Conservation (phyloP, 345 rosid species). For the Citrus reticulata region DNA sequence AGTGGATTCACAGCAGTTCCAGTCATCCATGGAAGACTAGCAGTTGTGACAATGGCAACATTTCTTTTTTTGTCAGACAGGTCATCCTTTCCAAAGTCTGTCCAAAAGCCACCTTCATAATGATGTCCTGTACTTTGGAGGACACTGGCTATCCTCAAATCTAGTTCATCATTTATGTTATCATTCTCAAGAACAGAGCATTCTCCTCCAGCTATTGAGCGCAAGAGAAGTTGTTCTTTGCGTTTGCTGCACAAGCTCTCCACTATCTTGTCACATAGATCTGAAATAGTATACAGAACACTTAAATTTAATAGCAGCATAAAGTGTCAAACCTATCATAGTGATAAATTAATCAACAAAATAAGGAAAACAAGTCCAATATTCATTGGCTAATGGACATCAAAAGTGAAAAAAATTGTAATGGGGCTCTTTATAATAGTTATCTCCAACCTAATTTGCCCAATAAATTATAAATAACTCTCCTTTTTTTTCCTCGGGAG, state of each 20-base stretch:
- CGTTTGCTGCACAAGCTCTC: conserved; percentile 78
- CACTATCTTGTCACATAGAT: conserved; percentile 76
- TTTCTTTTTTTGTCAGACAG: conserved; percentile 63
- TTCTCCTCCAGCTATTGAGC: conserved; percentile 56
- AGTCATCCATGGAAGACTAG: conserved; percentile 99
- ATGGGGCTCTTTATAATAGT: background rate
- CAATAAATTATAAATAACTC: background rate
- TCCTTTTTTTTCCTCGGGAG: background rate
- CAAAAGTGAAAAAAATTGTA: background rate
- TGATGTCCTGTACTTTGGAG: conserved; percentile 92
- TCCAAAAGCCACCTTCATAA: conserved; percentile 90
- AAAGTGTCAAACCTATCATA: background rate
- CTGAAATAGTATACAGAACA: conserved; percentile 39
- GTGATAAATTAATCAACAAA: background rate
- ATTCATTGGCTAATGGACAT: background rate
- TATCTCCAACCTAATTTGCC: background rate
- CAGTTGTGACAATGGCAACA: conserved; percentile 94
- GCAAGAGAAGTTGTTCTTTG: conserved; percentile 62
- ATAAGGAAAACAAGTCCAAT: background rate
- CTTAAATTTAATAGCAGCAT: background rate
- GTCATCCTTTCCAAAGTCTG: conserved; percentile 54
- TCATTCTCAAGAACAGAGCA: conserved; percentile 51
- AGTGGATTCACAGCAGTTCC: conserved; percentile 99
- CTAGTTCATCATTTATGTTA: conserved; percentile 63
- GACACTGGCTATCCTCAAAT: conserved; percentile 86